Evolutionary conservation across 2,329 filamentous ascomycete species (phyloP).

Genomic region (Botrytis pseudocinerea): DNA sequence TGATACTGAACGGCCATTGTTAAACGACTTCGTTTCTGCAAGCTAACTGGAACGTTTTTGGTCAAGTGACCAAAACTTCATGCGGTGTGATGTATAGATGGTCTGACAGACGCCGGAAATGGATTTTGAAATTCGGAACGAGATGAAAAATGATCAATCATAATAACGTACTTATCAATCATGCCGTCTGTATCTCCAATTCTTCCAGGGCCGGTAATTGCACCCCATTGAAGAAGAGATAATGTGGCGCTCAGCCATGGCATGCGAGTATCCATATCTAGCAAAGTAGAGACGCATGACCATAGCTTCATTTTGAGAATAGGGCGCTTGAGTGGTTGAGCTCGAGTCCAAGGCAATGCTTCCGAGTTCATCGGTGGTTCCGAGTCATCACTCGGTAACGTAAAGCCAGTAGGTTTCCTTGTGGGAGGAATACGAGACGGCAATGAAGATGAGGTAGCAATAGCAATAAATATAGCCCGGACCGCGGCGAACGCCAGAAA

Average conservation of each 20-base stretch:
- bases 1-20: slow-evolving; percentile 25
- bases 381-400: slow-evolving; percentile 34
- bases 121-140: slow-evolving; percentile 14
- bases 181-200: slow-evolving; percentile 73
- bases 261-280: slow-evolving; percentile 79
- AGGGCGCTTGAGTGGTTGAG: slow-evolving; percentile 36
- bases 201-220: slow-evolving; percentile 71
- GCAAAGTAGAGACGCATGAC: slow-evolving; percentile 69
- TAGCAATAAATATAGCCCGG: slow-evolving; percentile 63
- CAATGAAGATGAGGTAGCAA: slow-evolving; percentile 68
- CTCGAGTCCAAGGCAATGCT: slow-evolving; percentile 26
- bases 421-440: slow-evolving; percentile 52
- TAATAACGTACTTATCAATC: slow-evolving; percentile 74
- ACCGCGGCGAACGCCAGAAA: slow-evolving; percentile 57
- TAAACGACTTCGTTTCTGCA: slow-evolving; percentile 35
- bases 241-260: slow-evolving; percentile 82
- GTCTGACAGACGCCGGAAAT: slow-evolving; percentile 24
- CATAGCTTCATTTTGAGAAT: slow-evolving; percentile 76
- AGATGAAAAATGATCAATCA: slow-evolving; percentile 27
- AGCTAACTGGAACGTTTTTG: slow-evolving; percentile 36
- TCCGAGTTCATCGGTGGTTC: slow-evolving; percentile 26
- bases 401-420: slow-evolving; percentile 32
- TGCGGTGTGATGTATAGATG: slow-evolving; percentile 25
- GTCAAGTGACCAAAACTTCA: slow-evolving; percentile 53
- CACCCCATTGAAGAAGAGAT: slow-evolving; percentile 73